Evolutionary conservation across 2,329 filamentous ascomycete genomes (phyloP).

Genomic region (Epichloe uncinata): DNA sequence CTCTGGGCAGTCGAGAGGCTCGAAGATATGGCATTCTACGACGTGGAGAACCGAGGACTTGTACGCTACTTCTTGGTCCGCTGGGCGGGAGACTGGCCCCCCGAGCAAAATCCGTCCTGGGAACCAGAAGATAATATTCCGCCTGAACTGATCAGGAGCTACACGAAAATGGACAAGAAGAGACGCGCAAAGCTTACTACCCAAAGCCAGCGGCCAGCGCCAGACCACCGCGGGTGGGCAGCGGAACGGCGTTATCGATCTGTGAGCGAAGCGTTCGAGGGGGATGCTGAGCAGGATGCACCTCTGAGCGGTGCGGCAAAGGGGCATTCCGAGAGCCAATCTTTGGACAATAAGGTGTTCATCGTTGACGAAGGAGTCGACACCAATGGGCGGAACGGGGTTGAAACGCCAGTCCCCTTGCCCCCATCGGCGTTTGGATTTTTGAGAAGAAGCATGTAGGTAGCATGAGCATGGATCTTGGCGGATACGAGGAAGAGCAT

Average conservation of each 20-base stretch:
- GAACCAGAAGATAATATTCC: constrained; percentile 41
- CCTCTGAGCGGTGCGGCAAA: neutral
- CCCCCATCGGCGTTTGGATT: neutral
- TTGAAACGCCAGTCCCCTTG: neutral
- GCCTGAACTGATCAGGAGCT: constrained; percentile 25
- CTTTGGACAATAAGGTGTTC: constrained; percentile 12
- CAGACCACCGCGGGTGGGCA: too few species aligned
- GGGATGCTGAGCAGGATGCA: neutral
- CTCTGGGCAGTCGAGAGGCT: constrained; percentile 32
- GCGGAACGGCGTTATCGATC: constrained; percentile 11
- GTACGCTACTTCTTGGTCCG: constrained; percentile 37
- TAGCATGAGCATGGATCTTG: too few species aligned
- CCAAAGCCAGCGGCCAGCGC: neutral
- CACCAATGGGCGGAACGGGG: neutral
- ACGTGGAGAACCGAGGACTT: constrained; percentile 21
- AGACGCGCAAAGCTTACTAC: constrained; percentile 9
- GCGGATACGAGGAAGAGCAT: too few species aligned
- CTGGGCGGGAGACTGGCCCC: constrained; percentile 44
- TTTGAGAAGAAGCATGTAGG: neutral
- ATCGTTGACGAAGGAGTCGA: constrained; percentile 3
- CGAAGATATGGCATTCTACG: constrained; percentile 26
- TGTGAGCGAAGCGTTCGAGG: constrained; percentile 11
- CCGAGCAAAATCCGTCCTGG: constrained; percentile 44
- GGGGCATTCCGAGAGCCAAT: neutral
- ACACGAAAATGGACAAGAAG: constrained; percentile 18